Evolutionary conservation across 352 stramenopile genomes (phyloP).

Genomic region (Phytophthora chlamydospora): DNA sequence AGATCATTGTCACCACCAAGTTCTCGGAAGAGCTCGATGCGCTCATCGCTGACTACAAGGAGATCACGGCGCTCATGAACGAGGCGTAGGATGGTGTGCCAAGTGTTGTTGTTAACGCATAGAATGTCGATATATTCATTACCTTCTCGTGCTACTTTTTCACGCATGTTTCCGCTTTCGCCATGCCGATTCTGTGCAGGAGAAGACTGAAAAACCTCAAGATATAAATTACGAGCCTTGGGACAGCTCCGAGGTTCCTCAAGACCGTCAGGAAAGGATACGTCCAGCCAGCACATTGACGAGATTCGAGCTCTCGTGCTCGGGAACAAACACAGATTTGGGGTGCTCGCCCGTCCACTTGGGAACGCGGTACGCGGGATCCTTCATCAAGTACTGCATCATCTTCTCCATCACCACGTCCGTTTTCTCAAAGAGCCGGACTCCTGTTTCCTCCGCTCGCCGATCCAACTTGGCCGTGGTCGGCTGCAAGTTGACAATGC

Average conservation of each 20-base stretch:
- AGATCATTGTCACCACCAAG: constrained; percentile 73
- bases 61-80: constrained; percentile 73
- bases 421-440: constrained; percentile 75
- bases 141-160: constrained; percentile 10
- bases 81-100: constrained; percentile 39
- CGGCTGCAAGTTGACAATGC: constrained; percentile 78
- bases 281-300: constrained; percentile 80
- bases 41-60: constrained; percentile 76
- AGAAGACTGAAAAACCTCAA: constrained; percentile 5
- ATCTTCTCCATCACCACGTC: constrained; percentile 79
- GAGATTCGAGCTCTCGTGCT: constrained; percentile 76
- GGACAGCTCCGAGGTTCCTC: background rate
- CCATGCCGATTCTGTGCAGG: background rate
- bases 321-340: constrained; percentile 65
- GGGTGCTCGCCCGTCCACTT: constrained; percentile 65
- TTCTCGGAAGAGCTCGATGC: constrained; percentile 69
- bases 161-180: constrained; percentile 2
- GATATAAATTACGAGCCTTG: constrained; percentile 32
- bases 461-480: constrained; percentile 78
- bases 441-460: constrained; percentile 65
- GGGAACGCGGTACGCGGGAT: constrained; percentile 59
- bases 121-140: constrained; percentile 39
- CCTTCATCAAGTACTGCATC: constrained; percentile 72
- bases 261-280: constrained; percentile 45
- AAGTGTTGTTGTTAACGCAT: constrained; percentile 27